Evolutionary conservation across 345 rosid species (phyloP).

Genomic region (Raphanus raphanistrum): DNA sequence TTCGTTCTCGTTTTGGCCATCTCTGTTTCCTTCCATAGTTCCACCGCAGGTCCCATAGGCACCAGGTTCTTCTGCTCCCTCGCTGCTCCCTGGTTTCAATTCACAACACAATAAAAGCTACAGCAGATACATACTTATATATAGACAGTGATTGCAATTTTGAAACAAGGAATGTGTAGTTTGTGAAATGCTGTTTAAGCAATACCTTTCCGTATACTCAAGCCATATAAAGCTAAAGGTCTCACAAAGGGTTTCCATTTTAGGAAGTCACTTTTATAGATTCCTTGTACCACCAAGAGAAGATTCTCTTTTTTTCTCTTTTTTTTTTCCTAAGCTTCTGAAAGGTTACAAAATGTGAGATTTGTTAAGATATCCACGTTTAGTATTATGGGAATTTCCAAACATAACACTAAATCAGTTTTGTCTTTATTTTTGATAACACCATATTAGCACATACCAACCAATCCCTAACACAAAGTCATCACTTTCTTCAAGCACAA

Average conservation of each 20-base stretch:
- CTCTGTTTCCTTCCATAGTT: slow-evolving; percentile 62
- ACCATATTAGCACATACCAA: background rate
- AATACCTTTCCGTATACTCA: slow-evolving; percentile 32
- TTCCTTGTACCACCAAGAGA: slow-evolving; percentile 4
- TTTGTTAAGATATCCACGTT: background rate
- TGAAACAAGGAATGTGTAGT: slow-evolving; percentile 27
- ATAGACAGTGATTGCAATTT: background rate
- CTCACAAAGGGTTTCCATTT: slow-evolving; percentile 15
- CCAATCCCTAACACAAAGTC: background rate
- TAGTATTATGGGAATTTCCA: background rate
- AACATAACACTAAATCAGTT: background rate
- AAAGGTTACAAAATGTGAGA: background rate
- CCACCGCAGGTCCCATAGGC: slow-evolving; percentile 38
- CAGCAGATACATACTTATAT: background rate
- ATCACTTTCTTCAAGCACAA: too few species aligned
- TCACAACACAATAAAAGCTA: background rate
- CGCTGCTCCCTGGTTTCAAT: slow-evolving; percentile 2
- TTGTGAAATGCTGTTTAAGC: slow-evolving; percentile 26
- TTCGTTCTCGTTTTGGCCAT: slow-evolving; percentile 47
- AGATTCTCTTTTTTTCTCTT: background rate
- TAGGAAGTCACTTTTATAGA: slow-evolving; percentile 16
- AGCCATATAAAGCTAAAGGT: slow-evolving; percentile 8
- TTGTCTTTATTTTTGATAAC: background rate
- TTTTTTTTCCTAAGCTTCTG: background rate
- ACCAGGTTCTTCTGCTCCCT: background rate